phyloP scores from a whole-genome alignment of 805 yeast species.

The Hanseniaspora clermontiae region DNA sequence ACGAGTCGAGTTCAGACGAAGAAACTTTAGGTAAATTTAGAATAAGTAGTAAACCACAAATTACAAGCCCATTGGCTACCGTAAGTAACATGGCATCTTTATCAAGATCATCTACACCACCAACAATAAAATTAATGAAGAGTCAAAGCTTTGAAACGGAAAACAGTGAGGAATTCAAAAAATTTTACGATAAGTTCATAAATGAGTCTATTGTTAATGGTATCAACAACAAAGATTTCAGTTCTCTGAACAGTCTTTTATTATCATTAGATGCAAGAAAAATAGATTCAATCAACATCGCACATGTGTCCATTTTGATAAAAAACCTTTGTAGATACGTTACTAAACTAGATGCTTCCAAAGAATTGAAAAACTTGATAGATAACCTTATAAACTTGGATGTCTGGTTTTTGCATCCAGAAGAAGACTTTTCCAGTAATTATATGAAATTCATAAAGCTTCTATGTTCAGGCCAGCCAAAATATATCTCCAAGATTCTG shows the following conservation, averaged over 20 bases:
- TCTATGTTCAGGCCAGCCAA: conserved; percentile 73
- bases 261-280: background rate
- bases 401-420: conserved; percentile 44
- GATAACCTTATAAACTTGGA: conserved; percentile 46
- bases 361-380: conserved; percentile 40
- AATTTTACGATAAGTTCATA: conserved; percentile 4
- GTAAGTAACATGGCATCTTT: background rate
- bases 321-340: conserved; percentile 50
- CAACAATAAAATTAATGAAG: conserved; percentile 1
- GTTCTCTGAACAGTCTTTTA: background rate
- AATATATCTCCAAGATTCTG: conserved; percentile 80
- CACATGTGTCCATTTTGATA: conserved; percentile 33
- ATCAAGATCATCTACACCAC: conserved; percentile 12
- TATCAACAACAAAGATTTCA: background rate
- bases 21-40: background rate
- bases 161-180: background rate
- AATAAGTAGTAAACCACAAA: background rate
- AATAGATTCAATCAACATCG: background rate
- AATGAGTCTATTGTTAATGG: conserved; percentile 1
- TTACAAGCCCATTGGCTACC: conserved; percentile 9
- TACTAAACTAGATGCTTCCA: conserved; percentile 48
- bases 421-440: conserved; percentile 32
- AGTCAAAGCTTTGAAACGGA: background rate
- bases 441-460: conserved; percentile 66
- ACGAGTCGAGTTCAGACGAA: conserved; percentile 4